Evolutionary conservation across 176 grass and related monocot genomes (phyloP), one percentile per base, ranked within the genome.

Genomic region (Dendrocalamus sinicus): DNA sequence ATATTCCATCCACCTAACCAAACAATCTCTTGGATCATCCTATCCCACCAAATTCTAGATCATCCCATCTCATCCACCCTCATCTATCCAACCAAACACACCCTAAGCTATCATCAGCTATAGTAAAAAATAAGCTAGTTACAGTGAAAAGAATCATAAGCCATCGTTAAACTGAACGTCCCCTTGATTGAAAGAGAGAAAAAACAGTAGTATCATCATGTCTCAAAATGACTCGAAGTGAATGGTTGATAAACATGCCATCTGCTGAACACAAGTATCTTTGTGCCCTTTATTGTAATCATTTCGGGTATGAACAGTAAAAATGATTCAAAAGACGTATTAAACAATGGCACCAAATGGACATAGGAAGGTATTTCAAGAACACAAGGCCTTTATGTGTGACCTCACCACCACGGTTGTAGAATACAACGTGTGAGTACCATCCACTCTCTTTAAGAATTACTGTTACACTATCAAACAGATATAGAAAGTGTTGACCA

Each of bases 391-490:
- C 44, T 54, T 39, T 75, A 52, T 75, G 59, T 52, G 45, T 54
- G 32, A 76, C 60, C 60, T 3, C 9, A 9, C 9, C 59, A 61
- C 53, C 53, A 52, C 70, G 7, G 41, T 37, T 48, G 44, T 64
- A 51, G 28, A 83, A 64, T n/a, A 74, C 70, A 62, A 14, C 44
- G 57, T 70, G 79, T 70, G 35, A 81, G 72, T 60, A 47, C 22
- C 70, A 69, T 26, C 2, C 48, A 70, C 79, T 32, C 47, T 53
- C 72, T 71, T 72, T 72, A 83, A 62, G 70, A 44, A 63, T 61
- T 30, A 82, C 72, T 81, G 81, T 89, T 67, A 85, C 78, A 81
- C 39, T 30, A 86, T n/a, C 72, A 82, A 67, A 90, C 12, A 47
- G 23, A 72, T 86, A 82, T 77, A 81, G 19, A 82, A 87, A 10